Evolutionary conservation across 2,329 filamentous ascomycete species (phyloP), one percentile per base, ranked within the genome.

Genomic region (Hansfordia pulvinata): DNA sequence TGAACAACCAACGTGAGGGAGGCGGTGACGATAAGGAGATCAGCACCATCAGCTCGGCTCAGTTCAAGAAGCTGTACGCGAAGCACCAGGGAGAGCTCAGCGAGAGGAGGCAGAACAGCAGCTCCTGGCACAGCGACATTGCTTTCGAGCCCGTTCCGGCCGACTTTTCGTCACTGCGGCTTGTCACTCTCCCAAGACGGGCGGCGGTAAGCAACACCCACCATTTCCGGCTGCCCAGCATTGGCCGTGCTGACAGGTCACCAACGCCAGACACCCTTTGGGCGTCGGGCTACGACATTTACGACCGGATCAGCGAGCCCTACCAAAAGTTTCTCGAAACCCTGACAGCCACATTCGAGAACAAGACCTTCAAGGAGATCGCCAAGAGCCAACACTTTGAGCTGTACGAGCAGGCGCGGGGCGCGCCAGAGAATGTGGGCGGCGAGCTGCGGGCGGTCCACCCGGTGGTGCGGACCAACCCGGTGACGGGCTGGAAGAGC

Each of bases 241-340:
- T n/a, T n/a, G n/a, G n/a, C n/a, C n/a, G n/a, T n/a, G n/a, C n/a
- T n/a, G n/a, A n/a, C n/a, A n/a, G n/a, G n/a, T n/a, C n/a, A n/a
- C n/a, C n/a, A n/a, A n/a, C n/a, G 12, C 4, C 10, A 4, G 67
- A 75, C 39, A 72, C 70, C 9, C 56, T 76, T 5, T 76, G 69
- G 68, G 69, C 69, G 0, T 71, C 64, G 1, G 69, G 67, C 2
- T 75, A 75, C 35, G 69, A 74, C 28, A 40, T 71, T 10, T 73
- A 69, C 29, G 69, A 74, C 38, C 56, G 65, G 4, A 51, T 72
- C 23, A 64, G 59, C 2, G 42, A 50, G 8, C 47, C 62, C 0
- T 65, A 64, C 32, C 60, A 61, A 33, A 52, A 53, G 23, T 65
- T 70, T 39, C 51, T 70, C 17, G 64, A 71, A 30, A 43, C 49